Evolutionary conservation across 768 basidiomycete species (phyloP).

Genomic region (Russula sp.): DNA sequence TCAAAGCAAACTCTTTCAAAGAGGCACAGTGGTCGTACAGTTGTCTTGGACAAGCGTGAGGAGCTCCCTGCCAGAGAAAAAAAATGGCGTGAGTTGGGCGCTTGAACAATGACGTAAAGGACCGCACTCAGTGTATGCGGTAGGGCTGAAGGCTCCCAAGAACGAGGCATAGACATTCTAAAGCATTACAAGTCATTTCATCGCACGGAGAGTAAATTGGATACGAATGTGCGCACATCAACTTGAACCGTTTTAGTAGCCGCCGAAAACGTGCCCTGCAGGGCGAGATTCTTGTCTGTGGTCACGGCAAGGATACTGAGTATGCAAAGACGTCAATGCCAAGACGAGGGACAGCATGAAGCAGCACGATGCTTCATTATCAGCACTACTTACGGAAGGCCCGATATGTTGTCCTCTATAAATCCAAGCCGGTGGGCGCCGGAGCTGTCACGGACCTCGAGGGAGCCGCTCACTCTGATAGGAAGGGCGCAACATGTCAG

Average conservation of each 20-base stretch:
- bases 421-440: slow-evolving; percentile 2
- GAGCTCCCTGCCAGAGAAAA: neutral
- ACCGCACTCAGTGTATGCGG: neutral
- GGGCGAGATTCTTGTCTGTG: neutral
- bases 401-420: neutral
- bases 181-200: too few relatives aligned
- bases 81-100: neutral
- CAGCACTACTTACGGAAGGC: neutral
- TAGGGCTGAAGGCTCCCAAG: neutral
- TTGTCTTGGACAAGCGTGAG: neutral
- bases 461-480: neutral
- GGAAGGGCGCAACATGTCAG: neutral
- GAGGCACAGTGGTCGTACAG: neutral
- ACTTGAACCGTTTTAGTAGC: neutral
- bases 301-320: neutral
- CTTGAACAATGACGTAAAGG: neutral
- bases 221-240: neutral
- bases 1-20: neutral
- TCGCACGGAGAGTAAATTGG: too few relatives aligned
- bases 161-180: slow-evolving; percentile 5
- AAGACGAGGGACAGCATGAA: neutral
- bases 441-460: slow-evolving; percentile 11
- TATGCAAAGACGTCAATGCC: neutral
- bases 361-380: neutral
- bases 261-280: slow-evolving; percentile 1